Percentiles rank a stretch among this genome's conserved stretches.
phyloP scores from a whole-genome alignment of 2,329 filamentous ascomycete genomes.

The Diaporthe aspalathi region DNA sequence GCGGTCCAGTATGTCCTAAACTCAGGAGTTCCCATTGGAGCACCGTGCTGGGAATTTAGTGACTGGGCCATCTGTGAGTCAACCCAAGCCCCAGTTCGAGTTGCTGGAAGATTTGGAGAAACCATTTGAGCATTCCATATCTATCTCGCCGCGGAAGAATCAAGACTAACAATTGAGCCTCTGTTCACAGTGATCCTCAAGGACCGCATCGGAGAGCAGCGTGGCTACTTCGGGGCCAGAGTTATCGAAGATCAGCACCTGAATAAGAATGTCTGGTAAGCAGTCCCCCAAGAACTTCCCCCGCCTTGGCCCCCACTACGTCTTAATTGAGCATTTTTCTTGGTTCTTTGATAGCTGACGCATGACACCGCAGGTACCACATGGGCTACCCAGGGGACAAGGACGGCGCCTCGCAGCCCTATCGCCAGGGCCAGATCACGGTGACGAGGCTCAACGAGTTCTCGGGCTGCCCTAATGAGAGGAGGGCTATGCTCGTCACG shows the following conservation, averaged over 20 bases:
- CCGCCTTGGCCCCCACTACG: too few species aligned
- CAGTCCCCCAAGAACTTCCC: too few species aligned
- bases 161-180: background rate
- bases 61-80: conserved; percentile 8
- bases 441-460: background rate
- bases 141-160: too few species aligned
- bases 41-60: conserved; percentile 5
- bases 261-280: background rate
- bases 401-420: background rate
- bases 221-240: background rate
- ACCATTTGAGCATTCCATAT: too few species aligned
- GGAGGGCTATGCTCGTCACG: background rate
- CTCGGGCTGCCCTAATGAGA: conserved; percentile 6
- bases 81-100: too few species aligned
- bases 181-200: background rate
- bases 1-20: background rate
- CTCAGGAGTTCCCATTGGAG: background rate
- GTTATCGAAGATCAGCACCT: conserved; percentile 13
- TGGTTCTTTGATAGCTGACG: too few species aligned
- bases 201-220: conserved; percentile 1
- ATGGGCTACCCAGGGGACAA: background rate
- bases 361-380: background rate
- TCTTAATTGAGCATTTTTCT: too few species aligned
- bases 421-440: conserved; percentile 3
- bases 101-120: too few species aligned